These are phyloP conservation scores for Scheffersomyces amazonensis DNA, from an alignment of 805 yeast species.

Conservation along the genomic window DNA sequence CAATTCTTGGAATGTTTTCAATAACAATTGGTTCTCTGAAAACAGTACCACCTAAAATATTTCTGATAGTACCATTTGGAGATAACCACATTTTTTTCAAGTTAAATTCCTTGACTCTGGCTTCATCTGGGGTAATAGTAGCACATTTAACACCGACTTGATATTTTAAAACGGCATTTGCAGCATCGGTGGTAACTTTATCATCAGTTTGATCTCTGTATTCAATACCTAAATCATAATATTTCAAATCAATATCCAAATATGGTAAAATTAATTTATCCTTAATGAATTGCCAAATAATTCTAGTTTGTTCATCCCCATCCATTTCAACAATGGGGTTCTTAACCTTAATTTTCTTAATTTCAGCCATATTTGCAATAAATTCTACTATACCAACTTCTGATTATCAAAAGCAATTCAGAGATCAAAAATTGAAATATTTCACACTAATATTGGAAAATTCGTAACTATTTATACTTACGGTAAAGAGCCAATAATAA, in stretches of 20 bases:
- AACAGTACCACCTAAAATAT: conserved; percentile 93
- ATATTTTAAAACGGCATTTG: conserved; percentile 81
- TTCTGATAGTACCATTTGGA: conserved; percentile 96
- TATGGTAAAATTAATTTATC: conserved; percentile 83
- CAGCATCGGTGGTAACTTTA: conserved; percentile 84
- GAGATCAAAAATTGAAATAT: too few relatives aligned
- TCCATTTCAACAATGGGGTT: conserved; percentile 96
- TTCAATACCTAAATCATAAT: conserved; percentile 86
- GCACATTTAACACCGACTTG: conserved; percentile 97
- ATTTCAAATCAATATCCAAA: conserved; percentile 82
- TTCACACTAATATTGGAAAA: too few relatives aligned
- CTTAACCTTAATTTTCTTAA: conserved; percentile 66
- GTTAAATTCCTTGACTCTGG: conserved; percentile 85
- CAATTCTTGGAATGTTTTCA: conserved; percentile 80
- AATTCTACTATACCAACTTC: too few relatives aligned
- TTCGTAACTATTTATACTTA: not conserved
- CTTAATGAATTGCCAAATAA: conserved; percentile 90
- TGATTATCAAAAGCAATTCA: too few relatives aligned
- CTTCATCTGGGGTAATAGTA: conserved; percentile 97
- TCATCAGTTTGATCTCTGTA: conserved; percentile 87
- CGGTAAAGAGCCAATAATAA: not conserved
- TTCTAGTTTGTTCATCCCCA: conserved; percentile 97
- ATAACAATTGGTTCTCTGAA: conserved; percentile 96
- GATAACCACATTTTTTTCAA: conserved; percentile 97
- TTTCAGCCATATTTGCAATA: conserved; percentile 1